Evolutionary conservation across 805 yeast genomes (phyloP).

Genomic region (Kodamaea kaohsiungensis): DNA sequence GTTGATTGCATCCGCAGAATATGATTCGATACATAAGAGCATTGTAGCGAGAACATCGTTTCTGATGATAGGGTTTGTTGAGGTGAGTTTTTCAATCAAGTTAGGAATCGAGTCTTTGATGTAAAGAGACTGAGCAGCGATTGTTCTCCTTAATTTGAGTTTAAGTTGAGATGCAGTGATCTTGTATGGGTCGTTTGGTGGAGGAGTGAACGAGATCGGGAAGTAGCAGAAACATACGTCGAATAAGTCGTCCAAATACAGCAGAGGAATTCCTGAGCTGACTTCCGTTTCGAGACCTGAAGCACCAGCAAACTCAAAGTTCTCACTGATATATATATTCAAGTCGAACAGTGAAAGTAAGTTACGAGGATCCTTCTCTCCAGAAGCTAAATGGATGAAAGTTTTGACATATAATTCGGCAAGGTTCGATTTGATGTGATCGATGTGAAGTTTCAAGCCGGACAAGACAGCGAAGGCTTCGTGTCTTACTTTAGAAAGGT

Average conservation of each 20-base stretch:
- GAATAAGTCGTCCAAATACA: conserved; percentile 61
- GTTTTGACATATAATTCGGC: conserved; percentile 51
- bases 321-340: conserved; percentile 46
- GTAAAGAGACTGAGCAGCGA: conserved; percentile 60
- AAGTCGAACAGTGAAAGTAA: conserved; percentile 67
- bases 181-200: conserved; percentile 83
- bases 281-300: not conserved
- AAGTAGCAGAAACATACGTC: conserved; percentile 93
- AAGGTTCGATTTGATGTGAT: conserved; percentile 17
- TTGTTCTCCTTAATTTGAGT: conserved; percentile 55
- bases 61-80: conserved; percentile 72
- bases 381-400: conserved; percentile 69
- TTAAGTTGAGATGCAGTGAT: conserved; percentile 77
- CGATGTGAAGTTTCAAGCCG: conserved; percentile 28
- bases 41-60: conserved; percentile 72
- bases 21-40: conserved; percentile 52
- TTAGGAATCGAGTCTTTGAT: conserved; percentile 77
- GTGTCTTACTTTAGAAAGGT: conserved; percentile 63
- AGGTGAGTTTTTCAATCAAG: conserved; percentile 74
- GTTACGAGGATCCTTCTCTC: conserved; percentile 95
- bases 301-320: conserved; percentile 22
- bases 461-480: conserved; percentile 54
- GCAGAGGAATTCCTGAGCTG: conserved; percentile 8
- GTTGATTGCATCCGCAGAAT: conserved; percentile 49
- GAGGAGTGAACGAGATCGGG: conserved; percentile 94